Evolutionary conservation across 495 filamentous ascomycete genomes (phyloP).

Genomic region (Neurospora sp.): DNA sequence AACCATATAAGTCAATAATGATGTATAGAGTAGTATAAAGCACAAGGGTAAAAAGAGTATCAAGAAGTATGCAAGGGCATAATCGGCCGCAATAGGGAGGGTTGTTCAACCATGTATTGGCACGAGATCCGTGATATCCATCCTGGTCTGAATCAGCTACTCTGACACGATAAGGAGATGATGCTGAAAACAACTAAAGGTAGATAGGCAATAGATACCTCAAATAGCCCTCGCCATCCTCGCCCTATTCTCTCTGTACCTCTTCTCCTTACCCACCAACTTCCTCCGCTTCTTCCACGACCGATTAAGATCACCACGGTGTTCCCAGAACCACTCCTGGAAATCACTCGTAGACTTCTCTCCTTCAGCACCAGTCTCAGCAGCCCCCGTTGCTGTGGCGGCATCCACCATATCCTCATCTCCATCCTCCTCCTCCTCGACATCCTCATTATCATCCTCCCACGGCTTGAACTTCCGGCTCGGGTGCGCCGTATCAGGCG

Average conservation of each 20-base stretch:
- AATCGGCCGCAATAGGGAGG: not conserved
- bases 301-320: constrained; percentile 78
- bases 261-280: constrained; percentile 71
- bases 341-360: constrained; percentile 36
- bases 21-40: not conserved
- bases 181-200: not conserved
- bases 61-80: not conserved
- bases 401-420: constrained; percentile 21
- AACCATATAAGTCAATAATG: not conserved
- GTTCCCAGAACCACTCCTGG: constrained; percentile 85
- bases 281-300: constrained; percentile 83
- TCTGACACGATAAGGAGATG: too few species aligned
- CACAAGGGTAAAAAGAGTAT: not conserved
- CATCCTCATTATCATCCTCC: constrained; percentile 29
- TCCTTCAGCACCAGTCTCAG: too few species aligned
- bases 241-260: constrained; percentile 72
- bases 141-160: too few species aligned
- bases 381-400: too few species aligned
- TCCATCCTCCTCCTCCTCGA: constrained; percentile 26
- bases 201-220: not conserved
- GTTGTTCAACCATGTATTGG: not conserved
- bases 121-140: not conserved
- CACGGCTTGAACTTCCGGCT: constrained; percentile 44
- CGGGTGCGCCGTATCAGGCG: constrained; percentile 82
- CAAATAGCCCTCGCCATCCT: constrained; percentile 37